Conservation (phyloP, 2,329 filamentous ascomycete species). For the Hirsutella thompsonii region DNA sequence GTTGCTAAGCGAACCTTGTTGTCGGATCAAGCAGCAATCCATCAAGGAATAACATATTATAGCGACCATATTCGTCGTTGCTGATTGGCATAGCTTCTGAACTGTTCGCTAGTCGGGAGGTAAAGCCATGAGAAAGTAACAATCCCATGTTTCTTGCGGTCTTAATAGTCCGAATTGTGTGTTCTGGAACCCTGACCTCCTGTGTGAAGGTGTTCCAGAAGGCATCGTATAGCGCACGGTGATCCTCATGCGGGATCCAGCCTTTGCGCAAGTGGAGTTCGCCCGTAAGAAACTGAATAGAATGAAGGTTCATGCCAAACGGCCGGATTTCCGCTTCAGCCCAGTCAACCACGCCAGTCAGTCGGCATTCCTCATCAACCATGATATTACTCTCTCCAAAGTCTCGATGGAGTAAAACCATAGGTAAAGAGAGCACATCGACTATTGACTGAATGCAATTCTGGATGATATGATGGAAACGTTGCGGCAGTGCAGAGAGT, state of each 20-base stretch:
- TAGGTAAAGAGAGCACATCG: conserved; percentile 21
- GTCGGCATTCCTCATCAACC: conserved; percentile 21
- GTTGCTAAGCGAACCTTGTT: conserved; percentile 17
- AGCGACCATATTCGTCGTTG: conserved; percentile 22
- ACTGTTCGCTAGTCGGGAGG: conserved; percentile 19
- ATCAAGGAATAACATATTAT: conserved; percentile 24
- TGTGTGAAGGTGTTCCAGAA: conserved; percentile 20
- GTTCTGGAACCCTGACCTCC: conserved; percentile 15
- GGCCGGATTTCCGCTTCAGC: conserved; percentile 24
- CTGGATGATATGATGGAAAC: conserved; percentile 20
- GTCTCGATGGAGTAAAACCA: conserved; percentile 25
- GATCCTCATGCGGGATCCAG: conserved; percentile 20
- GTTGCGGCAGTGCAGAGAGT: conserved; percentile 17
- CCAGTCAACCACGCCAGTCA: conserved; percentile 28
- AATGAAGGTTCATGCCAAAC: conserved; percentile 25
- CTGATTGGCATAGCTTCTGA: conserved; percentile 19
- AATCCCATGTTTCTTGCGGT: conserved; percentile 19
- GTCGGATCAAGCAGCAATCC: conserved; percentile 20
- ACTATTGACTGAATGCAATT: conserved; percentile 16
- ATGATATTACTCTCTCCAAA: conserved; percentile 25
- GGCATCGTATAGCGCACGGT: conserved; percentile 11
- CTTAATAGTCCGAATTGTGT: conserved; percentile 15
- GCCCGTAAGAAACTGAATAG: conserved; percentile 17
- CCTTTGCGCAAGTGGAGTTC: conserved; percentile 22
- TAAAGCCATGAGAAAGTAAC: conserved; percentile 22